Conservation (phyloP, 306 rosid species). For the Medicago truncatula region DNA sequence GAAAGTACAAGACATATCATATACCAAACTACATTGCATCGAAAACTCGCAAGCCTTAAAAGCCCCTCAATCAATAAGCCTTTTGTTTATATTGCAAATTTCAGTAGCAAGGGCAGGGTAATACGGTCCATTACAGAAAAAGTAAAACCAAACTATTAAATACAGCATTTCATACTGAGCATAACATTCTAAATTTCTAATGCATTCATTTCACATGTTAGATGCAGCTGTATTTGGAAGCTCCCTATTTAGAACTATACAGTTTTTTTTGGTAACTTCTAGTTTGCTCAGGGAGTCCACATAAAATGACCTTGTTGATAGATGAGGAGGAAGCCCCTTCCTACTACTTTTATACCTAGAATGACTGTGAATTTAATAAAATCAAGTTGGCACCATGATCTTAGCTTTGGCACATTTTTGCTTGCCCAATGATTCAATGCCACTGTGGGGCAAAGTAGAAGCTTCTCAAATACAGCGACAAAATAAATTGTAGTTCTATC, state of each 20-base stretch:
- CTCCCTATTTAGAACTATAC: background rate
- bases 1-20: constrained; percentile 1
- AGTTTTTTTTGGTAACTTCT: background rate
- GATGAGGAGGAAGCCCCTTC: background rate
- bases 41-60: background rate
- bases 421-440: too few species aligned
- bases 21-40: constrained; percentile 1
- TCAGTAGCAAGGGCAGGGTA: constrained; percentile 1
- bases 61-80: constrained; percentile 9
- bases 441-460: too few species aligned
- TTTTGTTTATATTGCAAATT: constrained; percentile 16
- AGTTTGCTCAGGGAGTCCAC: background rate
- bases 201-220: background rate
- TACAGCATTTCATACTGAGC: background rate
- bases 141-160: constrained; percentile 10
- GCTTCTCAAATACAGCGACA: too few species aligned
- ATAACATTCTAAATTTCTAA: background rate
- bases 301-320: background rate
- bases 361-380: too few species aligned
- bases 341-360: too few species aligned
- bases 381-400: too few species aligned
- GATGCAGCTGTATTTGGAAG: background rate
- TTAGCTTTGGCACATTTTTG: too few species aligned
- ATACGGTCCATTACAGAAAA: background rate
- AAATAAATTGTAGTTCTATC: too few species aligned